Evolutionary conservation across 1,139 yeast species (phyloP), one percentile per base, ranked within the genome.

Genomic region (Zygosaccharomyces pseudobailii): DNA sequence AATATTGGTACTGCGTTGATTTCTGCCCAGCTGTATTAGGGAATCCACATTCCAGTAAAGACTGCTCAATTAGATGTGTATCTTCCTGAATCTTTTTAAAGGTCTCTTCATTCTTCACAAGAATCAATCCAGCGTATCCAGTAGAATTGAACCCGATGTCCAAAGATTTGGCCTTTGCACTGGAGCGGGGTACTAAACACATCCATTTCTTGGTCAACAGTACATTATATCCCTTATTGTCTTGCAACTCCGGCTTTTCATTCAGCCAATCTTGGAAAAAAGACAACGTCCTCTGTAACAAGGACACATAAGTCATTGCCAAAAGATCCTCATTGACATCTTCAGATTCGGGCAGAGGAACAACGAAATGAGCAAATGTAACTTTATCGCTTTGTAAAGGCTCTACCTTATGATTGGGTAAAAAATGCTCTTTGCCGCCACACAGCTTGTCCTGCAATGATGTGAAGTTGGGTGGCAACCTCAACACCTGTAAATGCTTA

Each of bases 401-500:
- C 52, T 79, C 83, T 55, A 62, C 67, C 48, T 69, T 71, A 42
- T 70, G 65, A 56, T 65, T 74, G 30, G 89, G 88, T 39, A 82
- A 66, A 61, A 73, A 79, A 40, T 78, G 72, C 8, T 71, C 74
- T n/a, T 74, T 70, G 5, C 70, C 67, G 9, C 64, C 62, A 22
- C 80, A 73, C 36, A 86, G 64, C 2, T 62, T 58, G 44, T 82
- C 86, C 35, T 89, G 87, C 63, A 77, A 84, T 3, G 87, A 77
- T 1, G 63, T 66, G 61, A 81, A 83, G 31, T 73, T 68, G 8
- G 68, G 65, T 2, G 96, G 95, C 38, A 87, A 69, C 31, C 80
- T 75, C 75, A 92, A 72, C 65, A 90, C 82, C 67, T 92, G 98
- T 51, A 90, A 68, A 68, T 92, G 98, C 60, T 87, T 87, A 69